A percentile compares a stretch with the other conserved stretches of the same genome.
Evolutionary conservation across 2,329 filamentous ascomycete genomes (phyloP).

Genomic region (Trichoderma lentiforme): DNA sequence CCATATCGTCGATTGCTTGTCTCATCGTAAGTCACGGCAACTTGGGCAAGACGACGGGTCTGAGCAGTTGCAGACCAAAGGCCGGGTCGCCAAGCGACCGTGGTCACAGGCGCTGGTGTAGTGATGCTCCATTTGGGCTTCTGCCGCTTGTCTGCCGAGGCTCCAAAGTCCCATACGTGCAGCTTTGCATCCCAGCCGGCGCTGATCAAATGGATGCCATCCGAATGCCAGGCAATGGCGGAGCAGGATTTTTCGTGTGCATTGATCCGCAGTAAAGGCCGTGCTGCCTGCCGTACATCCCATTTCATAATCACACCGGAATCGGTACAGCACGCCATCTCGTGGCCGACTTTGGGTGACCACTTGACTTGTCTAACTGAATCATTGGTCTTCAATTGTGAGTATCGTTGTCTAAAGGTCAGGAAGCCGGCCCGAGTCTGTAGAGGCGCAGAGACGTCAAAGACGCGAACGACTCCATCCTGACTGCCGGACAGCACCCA

Average conservation of each 20-base stretch:
- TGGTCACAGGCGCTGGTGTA: slow-evolving; percentile 57
- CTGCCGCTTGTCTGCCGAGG: slow-evolving; percentile 58
- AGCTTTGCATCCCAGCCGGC: slow-evolving; percentile 60
- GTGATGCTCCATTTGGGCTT: slow-evolving; percentile 61
- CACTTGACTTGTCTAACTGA: slow-evolving; percentile 60
- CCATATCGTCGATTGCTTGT: slow-evolving; percentile 51
- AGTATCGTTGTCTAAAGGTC: slow-evolving; percentile 48
- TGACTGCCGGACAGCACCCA: slow-evolving; percentile 62
- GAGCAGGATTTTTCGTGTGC: slow-evolving; percentile 60
- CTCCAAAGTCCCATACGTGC: slow-evolving; percentile 63
- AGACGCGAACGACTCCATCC: slow-evolving; percentile 60
- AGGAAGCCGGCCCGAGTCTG: slow-evolving; percentile 47
- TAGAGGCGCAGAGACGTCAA: slow-evolving; percentile 52
- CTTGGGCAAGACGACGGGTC: slow-evolving; percentile 57
- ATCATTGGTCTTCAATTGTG: slow-evolving; percentile 38
- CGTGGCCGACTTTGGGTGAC: slow-evolving; percentile 59
- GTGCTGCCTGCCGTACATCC: slow-evolving; percentile 55
- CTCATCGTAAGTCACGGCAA: slow-evolving; percentile 61
- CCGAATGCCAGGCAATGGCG: slow-evolving; percentile 64
- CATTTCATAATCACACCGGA: slow-evolving; percentile 61
- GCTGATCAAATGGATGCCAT: slow-evolving; percentile 63
- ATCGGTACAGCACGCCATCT: slow-evolving; percentile 63
- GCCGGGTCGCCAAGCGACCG: slow-evolving; percentile 61
- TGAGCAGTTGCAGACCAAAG: slow-evolving; percentile 63
- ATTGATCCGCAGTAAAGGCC: slow-evolving; percentile 56